Evolutionary conservation across 1,284 basidiomycete species (phyloP).

Genomic region (Mycena citricolor): DNA sequence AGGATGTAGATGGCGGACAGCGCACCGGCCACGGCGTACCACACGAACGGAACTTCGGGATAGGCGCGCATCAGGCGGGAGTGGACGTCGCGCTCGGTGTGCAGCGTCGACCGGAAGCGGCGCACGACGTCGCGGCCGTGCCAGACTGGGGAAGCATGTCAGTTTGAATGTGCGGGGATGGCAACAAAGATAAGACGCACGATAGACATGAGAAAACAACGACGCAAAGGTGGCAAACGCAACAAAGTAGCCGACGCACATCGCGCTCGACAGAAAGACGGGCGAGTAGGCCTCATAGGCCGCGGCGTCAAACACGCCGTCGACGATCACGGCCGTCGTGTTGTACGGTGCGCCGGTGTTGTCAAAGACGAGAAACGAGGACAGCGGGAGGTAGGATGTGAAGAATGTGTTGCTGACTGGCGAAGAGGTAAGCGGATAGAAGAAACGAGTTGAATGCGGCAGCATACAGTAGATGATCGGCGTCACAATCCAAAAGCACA

Average conservation of each 20-base stretch:
- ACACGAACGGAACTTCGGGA: constrained; percentile 76
- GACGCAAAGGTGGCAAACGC: constrained; percentile 75
- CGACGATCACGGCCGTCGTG: constrained; percentile 44
- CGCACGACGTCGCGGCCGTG: constrained; percentile 77
- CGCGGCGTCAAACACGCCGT: constrained; percentile 15
- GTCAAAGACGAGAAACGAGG: constrained; percentile 60
- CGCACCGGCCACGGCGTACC: constrained; percentile 67
- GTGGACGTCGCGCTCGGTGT: constrained; percentile 81
- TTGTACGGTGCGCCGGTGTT: constrained; percentile 72
- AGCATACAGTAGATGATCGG: constrained; percentile 86
- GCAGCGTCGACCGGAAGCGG: constrained; percentile 62
- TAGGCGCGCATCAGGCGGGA: constrained; percentile 82
- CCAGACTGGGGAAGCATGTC: constrained; percentile 69
- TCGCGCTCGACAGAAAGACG: constrained; percentile 62
- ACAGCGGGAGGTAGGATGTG: constrained; percentile 74
- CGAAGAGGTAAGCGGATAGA: constrained; percentile 2
- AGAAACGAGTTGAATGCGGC: neutral
- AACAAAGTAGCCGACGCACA: constrained; percentile 69
- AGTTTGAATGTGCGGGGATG: constrained; percentile 4
- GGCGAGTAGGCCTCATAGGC: constrained; percentile 47
- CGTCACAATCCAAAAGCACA: constrained; percentile 82
- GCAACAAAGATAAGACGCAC: constrained; percentile 40
- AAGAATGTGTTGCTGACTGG: constrained; percentile 74
- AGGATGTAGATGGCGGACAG: constrained; percentile 62
- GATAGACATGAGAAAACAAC: constrained; percentile 75